These are phyloP conservation scores for Scheffersomyces lignicola DNA, from an alignment of 1,139 yeast species.

Conservation along the genomic window DNA sequence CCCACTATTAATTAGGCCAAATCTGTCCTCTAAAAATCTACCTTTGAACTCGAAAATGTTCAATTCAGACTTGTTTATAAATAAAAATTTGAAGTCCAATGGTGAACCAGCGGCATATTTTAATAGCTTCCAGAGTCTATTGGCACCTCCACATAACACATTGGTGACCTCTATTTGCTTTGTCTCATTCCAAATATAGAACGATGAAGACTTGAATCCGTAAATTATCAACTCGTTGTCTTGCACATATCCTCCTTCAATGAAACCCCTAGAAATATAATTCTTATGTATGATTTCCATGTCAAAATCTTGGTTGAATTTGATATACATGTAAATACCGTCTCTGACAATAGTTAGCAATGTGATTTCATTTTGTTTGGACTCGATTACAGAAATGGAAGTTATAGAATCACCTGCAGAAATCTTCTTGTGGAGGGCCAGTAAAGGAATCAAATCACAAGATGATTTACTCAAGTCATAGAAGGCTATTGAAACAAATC, in stretches of 20 bases:
- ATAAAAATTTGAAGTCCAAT: slow-evolving; percentile 37
- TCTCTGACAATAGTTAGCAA: slow-evolving; percentile 60
- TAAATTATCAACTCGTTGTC: slow-evolving; percentile 61
- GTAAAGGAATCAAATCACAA: slow-evolving; percentile 18
- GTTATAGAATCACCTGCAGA: slow-evolving; percentile 78
- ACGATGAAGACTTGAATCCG: slow-evolving; percentile 80
- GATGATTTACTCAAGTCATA: slow-evolving; percentile 38
- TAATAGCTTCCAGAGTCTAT: slow-evolving; percentile 71
- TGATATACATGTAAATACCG: slow-evolving; percentile 52
- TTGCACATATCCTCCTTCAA: slow-evolving; percentile 68
- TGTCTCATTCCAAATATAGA: slow-evolving; percentile 83
- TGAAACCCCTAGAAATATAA: slow-evolving; percentile 68
- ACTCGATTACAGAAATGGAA: slow-evolving; percentile 42
- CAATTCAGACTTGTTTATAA: slow-evolving; percentile 55
- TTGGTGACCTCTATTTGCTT: slow-evolving; percentile 67
- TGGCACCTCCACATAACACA: slow-evolving; percentile 90
- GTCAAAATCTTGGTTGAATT: slow-evolving; percentile 18
- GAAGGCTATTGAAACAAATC: slow-evolving; percentile 65
- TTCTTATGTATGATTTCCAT: slow-evolving; percentile 54
- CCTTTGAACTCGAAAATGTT: slow-evolving; percentile 26
- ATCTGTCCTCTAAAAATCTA: slow-evolving; percentile 17
- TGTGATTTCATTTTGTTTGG: slow-evolving; percentile 15
- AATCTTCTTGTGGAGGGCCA: slow-evolving; percentile 49
- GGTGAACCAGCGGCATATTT: slow-evolving; percentile 10
- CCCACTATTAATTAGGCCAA: slow-evolving; percentile 50